phyloP scores from a whole-genome alignment of 202 grass and related monocot genomes.

The Carex arenaria region DNA sequence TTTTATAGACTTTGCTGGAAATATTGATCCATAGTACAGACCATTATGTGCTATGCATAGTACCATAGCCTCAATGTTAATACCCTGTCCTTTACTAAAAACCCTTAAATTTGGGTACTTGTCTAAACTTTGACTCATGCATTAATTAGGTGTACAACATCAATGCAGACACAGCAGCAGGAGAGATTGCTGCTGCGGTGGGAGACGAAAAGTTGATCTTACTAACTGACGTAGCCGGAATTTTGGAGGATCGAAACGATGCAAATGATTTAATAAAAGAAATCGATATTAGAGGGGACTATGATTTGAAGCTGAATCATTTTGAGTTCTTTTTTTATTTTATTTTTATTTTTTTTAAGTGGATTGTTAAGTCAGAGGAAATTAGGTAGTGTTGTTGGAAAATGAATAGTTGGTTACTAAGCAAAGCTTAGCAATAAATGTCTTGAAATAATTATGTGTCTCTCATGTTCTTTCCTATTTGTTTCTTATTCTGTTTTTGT shows the following conservation, averaged over 20 bases:
- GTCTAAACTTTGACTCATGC: neutral
- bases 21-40: too few relatives aligned
- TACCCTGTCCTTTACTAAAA: neutral
- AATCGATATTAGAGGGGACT: slow-evolving; percentile 44
- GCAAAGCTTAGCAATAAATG: neutral
- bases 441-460: neutral
- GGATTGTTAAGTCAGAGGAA: too few relatives aligned
- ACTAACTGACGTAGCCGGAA: slow-evolving; percentile 70
- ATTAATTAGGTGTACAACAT: slow-evolving; percentile 76
- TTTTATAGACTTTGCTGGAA: too few relatives aligned
- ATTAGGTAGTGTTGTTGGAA: too few relatives aligned
- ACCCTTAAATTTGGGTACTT: neutral
- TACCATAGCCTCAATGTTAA: neutral
- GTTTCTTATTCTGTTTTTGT: too few relatives aligned
- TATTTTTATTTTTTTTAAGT: too few relatives aligned
- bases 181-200: slow-evolving; percentile 64
- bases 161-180: slow-evolving; percentile 67
- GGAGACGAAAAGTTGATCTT: slow-evolving; percentile 80
- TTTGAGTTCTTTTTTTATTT: too few relatives aligned
- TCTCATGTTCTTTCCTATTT: too few relatives aligned
- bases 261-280: slow-evolving; percentile 65
- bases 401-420: too few relatives aligned
- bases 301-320: too few relatives aligned
- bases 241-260: slow-evolving; percentile 62
- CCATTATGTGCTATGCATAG: too few relatives aligned